A percentile compares a stretch with the other conserved stretches of the same genome.
These are phyloP conservation scores for Whalleya microplaca DNA, from an alignment of 2,329 filamentous ascomycete genomes.

Conservation along the genomic window DNA sequence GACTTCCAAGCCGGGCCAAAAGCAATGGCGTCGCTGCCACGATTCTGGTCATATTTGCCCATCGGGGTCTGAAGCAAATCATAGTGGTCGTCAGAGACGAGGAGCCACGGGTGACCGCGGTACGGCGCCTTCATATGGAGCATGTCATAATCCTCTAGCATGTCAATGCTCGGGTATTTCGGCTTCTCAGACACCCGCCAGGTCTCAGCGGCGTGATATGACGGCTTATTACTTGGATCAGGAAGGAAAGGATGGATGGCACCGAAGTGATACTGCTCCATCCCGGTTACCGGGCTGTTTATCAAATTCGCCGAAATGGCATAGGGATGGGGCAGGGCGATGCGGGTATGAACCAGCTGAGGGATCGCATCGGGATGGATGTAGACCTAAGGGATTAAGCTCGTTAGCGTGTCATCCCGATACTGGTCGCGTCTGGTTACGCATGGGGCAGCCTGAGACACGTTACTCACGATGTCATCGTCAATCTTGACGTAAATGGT, in stretches of 20 bases:
- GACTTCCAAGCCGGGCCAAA: conserved; percentile 48
- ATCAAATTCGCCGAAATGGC: conserved; percentile 60
- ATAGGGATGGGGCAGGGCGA: conserved; percentile 53
- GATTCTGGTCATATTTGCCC: conserved; percentile 48
- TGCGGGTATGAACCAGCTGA: conserved; percentile 55
- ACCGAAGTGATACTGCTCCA: conserved; percentile 58
- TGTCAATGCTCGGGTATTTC: conserved; percentile 26
- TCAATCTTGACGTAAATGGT: conserved; percentile 50
- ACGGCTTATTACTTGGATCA: conserved; percentile 40
- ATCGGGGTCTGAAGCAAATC: conserved; percentile 51
- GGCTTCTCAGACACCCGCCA: conserved; percentile 45
- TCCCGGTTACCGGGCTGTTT: conserved; percentile 57
- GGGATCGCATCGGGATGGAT: conserved; percentile 48
- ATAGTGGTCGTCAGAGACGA: conserved; percentile 44
- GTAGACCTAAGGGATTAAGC: conserved; percentile 26
- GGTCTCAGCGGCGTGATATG: conserved; percentile 31
- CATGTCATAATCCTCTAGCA: conserved; percentile 32
- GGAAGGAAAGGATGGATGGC: conserved; percentile 58
- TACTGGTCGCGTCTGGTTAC: neutral
- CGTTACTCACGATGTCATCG: conserved; percentile 47
- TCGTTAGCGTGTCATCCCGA: conserved; percentile 1
- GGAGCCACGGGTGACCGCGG: conserved; percentile 55
- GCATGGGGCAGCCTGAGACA: neutral
- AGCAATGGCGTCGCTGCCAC: conserved; percentile 35
- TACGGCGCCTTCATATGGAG: conserved; percentile 42